phyloP scores from a whole-genome alignment of 805 yeast genomes.

The Ogataea henricii region DNA sequence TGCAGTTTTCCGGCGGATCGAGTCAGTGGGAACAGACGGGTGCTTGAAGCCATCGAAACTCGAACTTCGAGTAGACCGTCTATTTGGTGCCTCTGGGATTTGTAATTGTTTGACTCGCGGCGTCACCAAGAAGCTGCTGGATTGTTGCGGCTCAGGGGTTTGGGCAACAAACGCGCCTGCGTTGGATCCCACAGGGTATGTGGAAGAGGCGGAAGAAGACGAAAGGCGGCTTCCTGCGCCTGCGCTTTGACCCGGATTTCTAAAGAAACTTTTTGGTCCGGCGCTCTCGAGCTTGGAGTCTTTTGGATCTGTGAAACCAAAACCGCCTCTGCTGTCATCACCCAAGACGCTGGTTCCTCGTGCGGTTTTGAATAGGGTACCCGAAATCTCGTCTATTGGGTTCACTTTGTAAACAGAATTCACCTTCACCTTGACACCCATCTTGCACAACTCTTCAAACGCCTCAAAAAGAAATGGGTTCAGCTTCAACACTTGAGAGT shows the following conservation, averaged over 20 bases:
- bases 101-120: constrained; percentile 40
- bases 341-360: constrained; percentile 6
- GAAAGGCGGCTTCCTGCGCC: constrained; percentile 3
- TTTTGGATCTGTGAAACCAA: constrained; percentile 20
- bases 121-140: constrained; percentile 36
- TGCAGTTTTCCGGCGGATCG: constrained; percentile 29
- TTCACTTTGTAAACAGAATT: constrained; percentile 49
- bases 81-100: constrained; percentile 42
- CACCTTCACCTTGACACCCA: constrained; percentile 71
- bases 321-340: constrained; percentile 17
- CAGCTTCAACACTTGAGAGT: constrained; percentile 64
- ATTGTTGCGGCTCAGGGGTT: constrained; percentile 29
- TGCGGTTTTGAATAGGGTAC: constrained; percentile 17
- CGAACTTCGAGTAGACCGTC: constrained; percentile 35
- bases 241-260: constrained; percentile 9
- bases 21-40: constrained; percentile 27
- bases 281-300: constrained; percentile 5
- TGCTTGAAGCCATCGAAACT: constrained; percentile 28
- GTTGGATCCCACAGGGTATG: constrained; percentile 11
- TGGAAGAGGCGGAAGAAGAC: constrained; percentile 8
- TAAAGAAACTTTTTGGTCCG: constrained; percentile 10
- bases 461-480: constrained; percentile 90
- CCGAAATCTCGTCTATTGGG: constrained; percentile 23
- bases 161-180: constrained; percentile 19
- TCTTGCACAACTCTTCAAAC: constrained; percentile 67